phyloP scores from a whole-genome alignment of 768 basidiomycete genomes.

The Suillus sp. region DNA sequence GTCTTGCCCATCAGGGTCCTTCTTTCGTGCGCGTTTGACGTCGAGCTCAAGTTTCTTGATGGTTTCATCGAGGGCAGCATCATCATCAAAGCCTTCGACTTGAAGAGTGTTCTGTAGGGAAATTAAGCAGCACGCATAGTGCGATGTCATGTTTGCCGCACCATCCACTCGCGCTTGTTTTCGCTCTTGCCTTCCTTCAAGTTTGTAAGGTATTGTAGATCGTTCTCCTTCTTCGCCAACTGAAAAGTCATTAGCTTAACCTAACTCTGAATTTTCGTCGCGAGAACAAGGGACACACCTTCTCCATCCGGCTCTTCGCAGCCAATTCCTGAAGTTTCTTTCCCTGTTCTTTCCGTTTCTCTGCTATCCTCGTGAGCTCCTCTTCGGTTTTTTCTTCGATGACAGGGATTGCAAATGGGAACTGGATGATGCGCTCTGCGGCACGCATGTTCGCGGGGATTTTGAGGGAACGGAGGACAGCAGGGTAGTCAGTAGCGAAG shows the following conservation, averaged over 20 bases:
- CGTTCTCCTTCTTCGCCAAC: constrained; percentile 76
- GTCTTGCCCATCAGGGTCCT: constrained; percentile 75
- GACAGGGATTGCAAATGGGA: constrained; percentile 69
- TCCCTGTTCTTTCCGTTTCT: constrained; percentile 85
- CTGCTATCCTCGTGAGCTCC: constrained; percentile 74
- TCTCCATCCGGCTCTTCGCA: constrained; percentile 81
- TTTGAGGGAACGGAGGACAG: constrained; percentile 64
- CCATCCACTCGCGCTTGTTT: constrained; percentile 77
- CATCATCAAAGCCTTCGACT: constrained; percentile 74
- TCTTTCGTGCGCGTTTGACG: constrained; percentile 77
- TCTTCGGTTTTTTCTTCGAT: constrained; percentile 90
- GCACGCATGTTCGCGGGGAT: constrained; percentile 66
- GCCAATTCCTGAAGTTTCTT: constrained; percentile 89
- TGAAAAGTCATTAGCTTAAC: constrained; percentile 29
- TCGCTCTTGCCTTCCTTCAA: constrained; percentile 63
- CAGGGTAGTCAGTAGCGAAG: constrained; percentile 76
- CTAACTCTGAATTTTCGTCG: background rate
- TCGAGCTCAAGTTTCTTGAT: constrained; percentile 86
- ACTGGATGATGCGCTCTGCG: constrained; percentile 78
- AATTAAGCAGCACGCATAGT: constrained; percentile 4
- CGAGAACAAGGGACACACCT: constrained; percentile 47
- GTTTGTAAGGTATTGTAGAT: constrained; percentile 63
- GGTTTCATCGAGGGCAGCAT: constrained; percentile 73
- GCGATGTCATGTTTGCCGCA: constrained; percentile 32
- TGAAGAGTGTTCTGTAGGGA: constrained; percentile 54